Percentiles rank a stretch among this genome's conserved stretches.
These are phyloP conservation scores for Oryza rufipogon DNA, from an alignment of 176 grass and related monocot species.

Conservation along the genomic window DNA sequence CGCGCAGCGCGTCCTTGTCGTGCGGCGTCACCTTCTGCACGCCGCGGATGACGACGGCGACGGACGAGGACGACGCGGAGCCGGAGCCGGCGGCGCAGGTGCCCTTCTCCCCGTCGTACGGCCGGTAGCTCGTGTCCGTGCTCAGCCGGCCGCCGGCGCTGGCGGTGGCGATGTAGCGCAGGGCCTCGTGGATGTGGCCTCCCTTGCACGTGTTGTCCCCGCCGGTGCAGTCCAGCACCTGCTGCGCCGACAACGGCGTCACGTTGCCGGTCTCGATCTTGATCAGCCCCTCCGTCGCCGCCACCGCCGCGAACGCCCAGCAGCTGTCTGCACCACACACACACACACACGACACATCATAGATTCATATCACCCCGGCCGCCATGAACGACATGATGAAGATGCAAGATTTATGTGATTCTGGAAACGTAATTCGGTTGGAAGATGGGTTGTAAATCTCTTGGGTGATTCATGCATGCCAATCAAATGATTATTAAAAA, in stretches of 20 bases:
- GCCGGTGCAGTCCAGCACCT: slow-evolving; percentile 35
- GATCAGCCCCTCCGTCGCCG: slow-evolving; percentile 25
- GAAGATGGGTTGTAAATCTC: no score
- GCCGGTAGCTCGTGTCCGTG: slow-evolving; percentile 37
- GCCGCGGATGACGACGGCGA: neutral
- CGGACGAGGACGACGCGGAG: neutral
- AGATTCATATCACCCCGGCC: no score
- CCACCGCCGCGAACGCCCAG: slow-evolving; percentile 36
- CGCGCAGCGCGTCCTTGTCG: slow-evolving; percentile 42
- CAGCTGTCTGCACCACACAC: slow-evolving; percentile 14
- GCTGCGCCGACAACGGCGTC: slow-evolving; percentile 19
- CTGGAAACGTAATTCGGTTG: no score
- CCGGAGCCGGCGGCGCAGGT: slow-evolving; percentile 15
- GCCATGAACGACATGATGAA: no score
- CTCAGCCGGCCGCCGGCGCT: slow-evolving; percentile 36
- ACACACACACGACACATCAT: neutral
- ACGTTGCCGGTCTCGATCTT: slow-evolving; percentile 20
- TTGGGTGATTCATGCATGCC: no score
- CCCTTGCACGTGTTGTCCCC: slow-evolving; percentile 35
- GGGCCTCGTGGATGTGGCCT: slow-evolving; percentile 40
- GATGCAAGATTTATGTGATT: no score
- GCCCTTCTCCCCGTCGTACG: slow-evolving; percentile 39
- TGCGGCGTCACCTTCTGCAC: neutral
- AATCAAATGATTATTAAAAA: no score
- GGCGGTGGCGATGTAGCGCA: slow-evolving; percentile 28